Conservation (phyloP, 176 grass and related monocot species). For the Puccinellia tenuiflora region DNA sequence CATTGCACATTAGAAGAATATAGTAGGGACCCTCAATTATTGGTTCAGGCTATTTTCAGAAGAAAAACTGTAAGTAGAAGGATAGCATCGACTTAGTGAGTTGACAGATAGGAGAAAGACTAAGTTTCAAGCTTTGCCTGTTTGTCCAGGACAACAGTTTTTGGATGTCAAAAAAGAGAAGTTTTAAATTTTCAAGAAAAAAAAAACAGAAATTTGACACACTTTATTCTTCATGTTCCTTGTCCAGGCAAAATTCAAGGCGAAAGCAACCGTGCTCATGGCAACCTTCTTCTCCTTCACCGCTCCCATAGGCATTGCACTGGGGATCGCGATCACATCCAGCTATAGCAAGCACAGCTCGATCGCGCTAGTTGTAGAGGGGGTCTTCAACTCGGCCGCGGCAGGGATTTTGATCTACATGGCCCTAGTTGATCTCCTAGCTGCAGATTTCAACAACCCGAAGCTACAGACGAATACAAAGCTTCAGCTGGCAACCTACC, state of each 20-base stretch:
- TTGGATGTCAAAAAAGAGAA: neutral
- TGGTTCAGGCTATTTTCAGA: neutral
- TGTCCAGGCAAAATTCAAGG: conserved; percentile 71
- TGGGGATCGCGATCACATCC: conserved; percentile 62
- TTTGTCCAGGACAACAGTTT: neutral
- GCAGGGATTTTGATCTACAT: conserved; percentile 87
- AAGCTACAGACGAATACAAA: conserved; percentile 69
- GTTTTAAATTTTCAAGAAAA: neutral
- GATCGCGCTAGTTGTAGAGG: conserved; percentile 58
- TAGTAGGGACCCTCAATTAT: conserved; percentile 30
- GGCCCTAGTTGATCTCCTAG: conserved; percentile 87
- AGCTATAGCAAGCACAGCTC: conserved; percentile 57
- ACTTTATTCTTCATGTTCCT: neutral
- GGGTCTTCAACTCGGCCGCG: conserved; percentile 64
- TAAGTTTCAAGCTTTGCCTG: neutral
- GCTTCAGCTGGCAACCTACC: conserved; percentile 54
- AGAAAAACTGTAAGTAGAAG: neutral
- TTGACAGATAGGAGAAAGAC: neutral
- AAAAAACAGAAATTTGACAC: neutral
- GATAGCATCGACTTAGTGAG: neutral
- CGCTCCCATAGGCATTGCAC: conserved; percentile 58
- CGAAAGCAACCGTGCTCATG: conserved; percentile 71
- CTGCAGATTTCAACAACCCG: conserved; percentile 73
- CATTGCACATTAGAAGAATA: neutral
- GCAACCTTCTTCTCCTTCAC: conserved; percentile 88